Base-by-base conservation (phyloP, 352 stramenopile genomes). In the Phytophthora syringae region DNA sequence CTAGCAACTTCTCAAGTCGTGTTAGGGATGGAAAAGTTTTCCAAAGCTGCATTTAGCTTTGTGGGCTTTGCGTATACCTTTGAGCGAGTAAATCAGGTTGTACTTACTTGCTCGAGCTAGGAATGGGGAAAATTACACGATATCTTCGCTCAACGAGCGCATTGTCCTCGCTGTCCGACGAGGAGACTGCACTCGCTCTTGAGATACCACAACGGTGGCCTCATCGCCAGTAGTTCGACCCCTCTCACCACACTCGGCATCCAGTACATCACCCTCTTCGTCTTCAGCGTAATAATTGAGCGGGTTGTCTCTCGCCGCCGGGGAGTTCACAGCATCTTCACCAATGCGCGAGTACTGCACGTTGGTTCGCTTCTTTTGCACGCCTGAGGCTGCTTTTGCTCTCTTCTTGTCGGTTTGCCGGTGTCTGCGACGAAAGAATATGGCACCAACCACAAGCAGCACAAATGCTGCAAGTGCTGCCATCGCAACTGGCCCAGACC, bases 271-370 rank as follows among this genome's bases (percentile, higher is more conserved):
- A 15, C 51, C 42, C 15, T 74, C 60, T 32, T 72, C 55, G 2
- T 52, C 56, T 16, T 63, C 47, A 22, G 70, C 44, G 10, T 70
- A 25, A 36, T 66, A 61, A 15, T 52, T 47, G 7, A 51, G 21
- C 37, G 34, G 25, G 15, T 52, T 34, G 36, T 27, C 54, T 44
- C 18, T 24, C 0, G 44, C 16, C 49, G 24, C 22, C 20, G 55
- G 55, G 24, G 55, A 75, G n/a, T 39, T 57, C 4, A 20, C 40
- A 30, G 13, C 28, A 34, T 59, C 44, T 61, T 57, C 62, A 54
- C 44, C 24, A 57, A 76, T 58, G 36, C 63, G 68, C 34, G 63
- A 69, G 25, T 76, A 76, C 37, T 72, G 63, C 32, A 72, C 68
- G 25, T 66, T 66, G 6, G 43, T 52, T 60, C 49, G 52, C 24